Percentiles rank a stretch among this genome's conserved stretches.
phyloP scores from a whole-genome alignment of 179 eudicot species.

The Patellifolia procumbens region DNA sequence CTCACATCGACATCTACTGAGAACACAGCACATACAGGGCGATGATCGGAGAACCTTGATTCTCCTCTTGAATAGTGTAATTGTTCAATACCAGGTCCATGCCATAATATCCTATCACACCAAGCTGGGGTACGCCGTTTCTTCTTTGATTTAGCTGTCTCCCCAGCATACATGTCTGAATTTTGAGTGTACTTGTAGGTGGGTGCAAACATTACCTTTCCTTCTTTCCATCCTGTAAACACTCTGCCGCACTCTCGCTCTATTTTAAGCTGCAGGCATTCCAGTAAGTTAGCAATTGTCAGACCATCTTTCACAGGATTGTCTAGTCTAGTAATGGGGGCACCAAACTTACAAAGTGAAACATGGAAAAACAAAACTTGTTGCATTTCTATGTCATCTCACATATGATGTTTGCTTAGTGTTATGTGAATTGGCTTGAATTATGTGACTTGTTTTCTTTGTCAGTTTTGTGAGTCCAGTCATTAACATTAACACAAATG shows the following conservation, averaged over 20 bases:
- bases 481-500: neutral
- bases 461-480: too few species aligned
- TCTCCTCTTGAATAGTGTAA: conserved; percentile 61
- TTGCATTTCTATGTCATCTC: too few species aligned
- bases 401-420: too few species aligned
- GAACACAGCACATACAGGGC: conserved; percentile 82
- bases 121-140: conserved; percentile 92
- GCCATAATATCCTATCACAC: conserved; percentile 94
- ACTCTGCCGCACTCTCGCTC: conserved; percentile 76
- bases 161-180: conserved; percentile 81
- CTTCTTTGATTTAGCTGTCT: conserved; percentile 66
- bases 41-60: conserved; percentile 81
- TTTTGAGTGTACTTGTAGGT: conserved; percentile 83
- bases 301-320: too few species aligned
- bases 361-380: too few species aligned
- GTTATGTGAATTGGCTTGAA: too few species aligned
- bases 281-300: neutral
- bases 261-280: conserved; percentile 46
- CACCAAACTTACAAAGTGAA: too few species aligned
- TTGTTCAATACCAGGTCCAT: conserved; percentile 67
- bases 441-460: too few species aligned
- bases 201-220: conserved; percentile 74
- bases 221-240: conserved; percentile 75
- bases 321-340: too few species aligned
- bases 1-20: conserved; percentile 60